Evolutionary conservation across 768 basidiomycete genomes (phyloP).

Genomic region (Dacryopinax spathularia): DNA sequence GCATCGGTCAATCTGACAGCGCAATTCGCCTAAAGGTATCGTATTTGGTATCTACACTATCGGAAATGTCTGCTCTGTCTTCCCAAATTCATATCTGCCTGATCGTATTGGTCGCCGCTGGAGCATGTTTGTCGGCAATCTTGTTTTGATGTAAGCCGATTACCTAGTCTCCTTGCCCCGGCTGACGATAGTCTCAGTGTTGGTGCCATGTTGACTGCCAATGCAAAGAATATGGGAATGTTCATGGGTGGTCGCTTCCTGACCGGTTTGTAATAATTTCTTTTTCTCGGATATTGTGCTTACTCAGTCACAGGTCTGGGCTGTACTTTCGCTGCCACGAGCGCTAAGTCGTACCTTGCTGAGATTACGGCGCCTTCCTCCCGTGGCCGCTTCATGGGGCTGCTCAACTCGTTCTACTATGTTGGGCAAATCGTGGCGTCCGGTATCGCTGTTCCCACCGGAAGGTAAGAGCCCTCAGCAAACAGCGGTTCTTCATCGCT

Average conservation of each 20-base stretch:
- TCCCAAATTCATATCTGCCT: conserved; percentile 30
- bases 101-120: conserved; percentile 38
- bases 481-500: too few relatives aligned
- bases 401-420: conserved; percentile 41
- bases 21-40: conserved; percentile 23
- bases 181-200: conserved; percentile 20
- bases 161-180: not conserved
- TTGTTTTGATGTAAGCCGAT: conserved; percentile 30
- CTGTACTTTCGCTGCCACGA: conserved; percentile 32
- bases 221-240: conserved; percentile 28
- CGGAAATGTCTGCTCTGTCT: conserved; percentile 14
- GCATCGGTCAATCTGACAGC: too few relatives aligned
- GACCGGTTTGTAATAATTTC: conserved; percentile 26
- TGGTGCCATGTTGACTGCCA: conserved; percentile 37
- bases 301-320: conserved; percentile 25
- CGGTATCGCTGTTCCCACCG: conserved; percentile 43
- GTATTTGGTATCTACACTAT: conserved; percentile 43
- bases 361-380: conserved; percentile 37
- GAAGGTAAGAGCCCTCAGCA: conserved; percentile 26
- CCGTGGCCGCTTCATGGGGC: conserved; percentile 38
- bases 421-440: conserved; percentile 42
- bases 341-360: conserved; percentile 38
- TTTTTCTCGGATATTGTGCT: not conserved
- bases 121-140: conserved; percentile 38
- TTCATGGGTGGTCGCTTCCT: conserved; percentile 38